Percentiles rank a stretch among this genome's conserved stretches.
These are phyloP conservation scores for Clohesyomyces aquaticus DNA, from an alignment of 495 filamentous ascomycete genomes.

Conservation along the genomic window DNA sequence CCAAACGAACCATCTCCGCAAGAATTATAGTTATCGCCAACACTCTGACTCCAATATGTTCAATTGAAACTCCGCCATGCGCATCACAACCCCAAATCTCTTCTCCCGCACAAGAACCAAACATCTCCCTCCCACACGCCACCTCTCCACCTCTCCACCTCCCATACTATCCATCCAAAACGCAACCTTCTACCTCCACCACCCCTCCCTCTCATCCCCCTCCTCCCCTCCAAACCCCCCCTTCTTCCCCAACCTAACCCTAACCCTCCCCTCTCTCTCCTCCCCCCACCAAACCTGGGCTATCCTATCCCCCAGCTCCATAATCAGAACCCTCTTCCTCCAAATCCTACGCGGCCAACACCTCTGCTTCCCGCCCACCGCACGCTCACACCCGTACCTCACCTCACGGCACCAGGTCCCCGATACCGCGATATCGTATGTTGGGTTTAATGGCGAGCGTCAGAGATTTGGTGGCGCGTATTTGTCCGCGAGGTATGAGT, in stretches of 20 bases:
- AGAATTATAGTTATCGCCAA: conserved; percentile 5
- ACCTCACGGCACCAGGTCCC: conserved; percentile 58
- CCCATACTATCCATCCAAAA: conserved; percentile 74
- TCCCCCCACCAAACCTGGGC: conserved; percentile 65
- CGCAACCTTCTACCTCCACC: conserved; percentile 79
- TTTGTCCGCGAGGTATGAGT: conserved; percentile 91
- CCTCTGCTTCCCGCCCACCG: conserved; percentile 70
- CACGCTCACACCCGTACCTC: conserved; percentile 77
- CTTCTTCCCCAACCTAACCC: conserved; percentile 69
- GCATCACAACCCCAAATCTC: conserved; percentile 34
- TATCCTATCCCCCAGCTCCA: conserved; percentile 70
- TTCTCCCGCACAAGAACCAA: conserved; percentile 22
- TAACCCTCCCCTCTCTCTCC: conserved; percentile 62
- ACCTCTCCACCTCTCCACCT: conserved; percentile 49
- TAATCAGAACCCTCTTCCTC: conserved; percentile 75
- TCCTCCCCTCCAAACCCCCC: conserved; percentile 63
- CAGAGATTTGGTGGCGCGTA: conserved; percentile 71
- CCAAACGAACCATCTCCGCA: conserved; percentile 5
- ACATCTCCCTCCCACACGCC: conserved; percentile 5
- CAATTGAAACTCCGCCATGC: conserved; percentile 41
- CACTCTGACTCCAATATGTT: neutral
- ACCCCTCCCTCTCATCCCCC: conserved; percentile 62
- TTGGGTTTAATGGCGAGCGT: conserved; percentile 68
- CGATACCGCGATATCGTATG: conserved; percentile 73
- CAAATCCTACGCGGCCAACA: conserved; percentile 74